Evolutionary conservation across 2,329 filamentous ascomycete species (phyloP).

Genomic region (Fusarium odoratissimum): DNA sequence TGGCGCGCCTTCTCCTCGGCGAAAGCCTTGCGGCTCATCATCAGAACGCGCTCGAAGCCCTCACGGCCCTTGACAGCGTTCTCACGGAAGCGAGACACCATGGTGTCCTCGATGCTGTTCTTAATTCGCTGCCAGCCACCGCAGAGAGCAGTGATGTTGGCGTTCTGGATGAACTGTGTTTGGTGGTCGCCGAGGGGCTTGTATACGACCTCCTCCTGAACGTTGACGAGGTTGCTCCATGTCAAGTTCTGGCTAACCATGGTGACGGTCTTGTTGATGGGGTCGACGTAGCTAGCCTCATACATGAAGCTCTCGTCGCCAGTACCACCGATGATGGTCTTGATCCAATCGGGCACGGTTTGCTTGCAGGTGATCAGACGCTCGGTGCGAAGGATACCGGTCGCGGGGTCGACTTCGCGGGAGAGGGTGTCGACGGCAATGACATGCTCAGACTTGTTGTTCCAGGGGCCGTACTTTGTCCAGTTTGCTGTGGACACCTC

Average conservation of each 20-base stretch:
- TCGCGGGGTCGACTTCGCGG: conserved; percentile 68
- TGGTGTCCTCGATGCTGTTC: conserved; percentile 93
- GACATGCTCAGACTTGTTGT: conserved; percentile 97
- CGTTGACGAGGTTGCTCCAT: conserved; percentile 87
- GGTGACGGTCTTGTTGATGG: conserved; percentile 83
- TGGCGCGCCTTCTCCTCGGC: conserved; percentile 82
- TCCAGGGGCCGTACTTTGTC: conserved; percentile 99
- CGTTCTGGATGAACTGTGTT: conserved; percentile 89
- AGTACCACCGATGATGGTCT: conserved; percentile 77
- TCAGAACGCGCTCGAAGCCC: conserved; percentile 93
- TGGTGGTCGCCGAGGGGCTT: conserved; percentile 67
- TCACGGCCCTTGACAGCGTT: conserved; percentile 92
- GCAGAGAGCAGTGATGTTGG: conserved; percentile 92
- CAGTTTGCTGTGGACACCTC: conserved; percentile 98
- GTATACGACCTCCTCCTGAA: conserved; percentile 94
- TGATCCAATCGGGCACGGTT: conserved; percentile 81
- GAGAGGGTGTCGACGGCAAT: conserved; percentile 93
- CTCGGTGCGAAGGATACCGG: conserved; percentile 71
- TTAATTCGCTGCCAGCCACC: conserved; percentile 98
- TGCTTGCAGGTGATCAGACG: conserved; percentile 72
- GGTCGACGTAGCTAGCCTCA: conserved; percentile 96
- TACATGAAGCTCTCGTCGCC: conserved; percentile 88
- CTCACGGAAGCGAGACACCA: conserved; percentile 88
- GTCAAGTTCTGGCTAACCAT: conserved; percentile 98
- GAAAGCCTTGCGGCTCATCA: conserved; percentile 92